Base-by-base conservation (phyloP, 306 rosid genomes). In the Prunus mongolica region DNA sequence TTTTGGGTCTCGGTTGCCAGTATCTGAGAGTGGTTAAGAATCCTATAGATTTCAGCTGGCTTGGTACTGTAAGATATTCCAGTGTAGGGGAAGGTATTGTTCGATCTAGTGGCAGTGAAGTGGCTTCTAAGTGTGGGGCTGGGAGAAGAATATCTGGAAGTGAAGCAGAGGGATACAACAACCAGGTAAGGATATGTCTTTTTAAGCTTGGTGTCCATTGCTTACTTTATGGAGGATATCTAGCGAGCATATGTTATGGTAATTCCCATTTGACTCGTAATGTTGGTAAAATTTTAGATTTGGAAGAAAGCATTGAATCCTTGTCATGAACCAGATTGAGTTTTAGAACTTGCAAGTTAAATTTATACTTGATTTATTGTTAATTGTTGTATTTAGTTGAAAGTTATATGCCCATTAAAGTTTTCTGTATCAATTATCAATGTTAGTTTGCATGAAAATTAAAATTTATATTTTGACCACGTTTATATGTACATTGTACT, bases 131-230 rank as follows among this genome's bases (percentile, higher is more conserved):
- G 30, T 52, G 63, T 50, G 84, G 80, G 58, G 49, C 68, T 76
- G 51, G 27, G 16, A 80, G 68, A 65, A 64, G 46, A 63, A 5
- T 54, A 15, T 44, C 32, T 66, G 22, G 18, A 32, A 9, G 69
- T 28, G 83, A 70, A 67, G 81, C 74, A 22, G 81, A 62, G 25
- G 75, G 55, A 50, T 49, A 20, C 76, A 54, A 27, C 34, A 65
- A 76, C 55, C 58, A 76, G 50, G 84, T 52, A 72, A 72, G 84
- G 65, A 46, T 38, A 67, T 49, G 58, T 22, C 73, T 84, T 49
- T 62, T 83, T 70, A 82, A 83, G 76, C 89, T 88, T 20, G 89
- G 91, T n/a, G 63, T 79, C 22, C 93, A 92, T 67, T 92, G 92
- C 84, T 78, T 87, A 75, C 60, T 71, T 2, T 90, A 87, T 83